Conservation (phyloP, 257 asterid species). For the Primulina tabacum region DNA sequence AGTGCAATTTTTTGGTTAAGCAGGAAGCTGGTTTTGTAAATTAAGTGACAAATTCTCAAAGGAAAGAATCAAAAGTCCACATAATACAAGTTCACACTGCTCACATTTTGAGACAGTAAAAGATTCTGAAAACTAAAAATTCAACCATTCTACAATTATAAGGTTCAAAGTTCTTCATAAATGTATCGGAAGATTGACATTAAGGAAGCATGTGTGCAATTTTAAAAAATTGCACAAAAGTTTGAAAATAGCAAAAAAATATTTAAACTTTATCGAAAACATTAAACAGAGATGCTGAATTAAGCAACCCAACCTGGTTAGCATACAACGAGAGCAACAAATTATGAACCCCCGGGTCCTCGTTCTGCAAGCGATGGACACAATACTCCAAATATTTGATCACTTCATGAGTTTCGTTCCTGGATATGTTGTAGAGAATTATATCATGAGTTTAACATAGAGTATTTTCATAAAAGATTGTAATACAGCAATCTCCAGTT, state of each 20-base stretch:
- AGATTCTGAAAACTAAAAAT: neutral
- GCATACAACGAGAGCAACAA: slow-evolving; percentile 82
- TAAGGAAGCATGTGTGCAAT: neutral
- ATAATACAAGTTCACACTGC: neutral
- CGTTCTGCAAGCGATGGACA: slow-evolving; percentile 91
- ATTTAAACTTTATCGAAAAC: slow-evolving; percentile 6
- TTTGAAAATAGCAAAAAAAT: slow-evolving; percentile 19
- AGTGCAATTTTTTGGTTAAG: neutral
- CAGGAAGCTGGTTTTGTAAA: too few species aligned
- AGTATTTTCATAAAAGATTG: slow-evolving; percentile 11
- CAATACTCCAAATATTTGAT: slow-evolving; percentile 91
- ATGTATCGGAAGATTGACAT: neutral
- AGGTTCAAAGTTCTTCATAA: slow-evolving; percentile 8
- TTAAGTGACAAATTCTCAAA: too few species aligned
- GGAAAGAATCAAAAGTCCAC: neutral
- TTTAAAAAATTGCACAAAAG: neutral
- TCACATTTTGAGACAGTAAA: neutral
- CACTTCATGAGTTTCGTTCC: slow-evolving; percentile 98
- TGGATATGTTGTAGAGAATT: slow-evolving; percentile 32
- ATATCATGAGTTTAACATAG: slow-evolving; percentile 17
- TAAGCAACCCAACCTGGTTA: slow-evolving; percentile 64
- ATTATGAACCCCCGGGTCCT: slow-evolving; percentile 95
- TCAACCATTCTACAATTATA: neutral
- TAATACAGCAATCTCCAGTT: slow-evolving; percentile 8
- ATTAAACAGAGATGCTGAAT: slow-evolving; percentile 21